A percentile compares a stretch with the other conserved stretches of the same genome.
Conservation (phyloP, 768 basidiomycete species). For the Stropharia rugosoannulata region DNA sequence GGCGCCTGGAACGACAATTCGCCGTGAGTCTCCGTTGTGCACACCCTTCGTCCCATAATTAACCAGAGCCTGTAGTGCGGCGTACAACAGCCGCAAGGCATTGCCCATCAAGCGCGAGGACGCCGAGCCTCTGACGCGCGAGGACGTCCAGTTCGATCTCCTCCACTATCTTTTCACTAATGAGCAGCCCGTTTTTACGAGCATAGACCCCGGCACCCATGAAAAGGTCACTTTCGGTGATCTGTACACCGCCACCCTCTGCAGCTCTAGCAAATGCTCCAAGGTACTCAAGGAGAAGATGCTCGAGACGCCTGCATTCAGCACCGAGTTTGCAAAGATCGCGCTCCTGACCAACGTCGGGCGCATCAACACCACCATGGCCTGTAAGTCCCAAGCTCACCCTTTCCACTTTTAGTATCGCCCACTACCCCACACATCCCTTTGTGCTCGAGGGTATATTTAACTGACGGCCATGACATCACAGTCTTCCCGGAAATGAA, state of each 20-base stretch:
- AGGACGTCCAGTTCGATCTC: constrained; percentile 86
- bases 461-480: constrained; percentile 25
- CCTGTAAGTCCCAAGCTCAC: constrained; percentile 47
- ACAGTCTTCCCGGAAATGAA: constrained; percentile 93
- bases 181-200: constrained; percentile 66
- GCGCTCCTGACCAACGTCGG: constrained; percentile 87
- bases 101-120: constrained; percentile 82
- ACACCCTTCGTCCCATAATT: constrained; percentile 9
- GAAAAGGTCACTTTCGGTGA: constrained; percentile 73
- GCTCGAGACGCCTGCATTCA: constrained; percentile 76
- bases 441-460: constrained; percentile 17
- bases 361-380: constrained; percentile 91
- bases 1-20: constrained; percentile 4
- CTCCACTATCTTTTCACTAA: constrained; percentile 79
- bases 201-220: constrained; percentile 48
- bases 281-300: constrained; percentile 89
- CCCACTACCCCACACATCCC: constrained; percentile 4
- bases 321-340: constrained; percentile 78
- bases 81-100: constrained; percentile 66
- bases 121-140: constrained; percentile 78
- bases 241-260: constrained; percentile 80
- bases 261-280: constrained; percentile 81
- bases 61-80: constrained; percentile 37
- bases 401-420: too few relatives aligned
- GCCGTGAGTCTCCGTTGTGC: constrained; percentile 14